phyloP scores from a whole-genome alignment of 2,329 filamentous ascomycete species.

The Penicillium sp. region DNA sequence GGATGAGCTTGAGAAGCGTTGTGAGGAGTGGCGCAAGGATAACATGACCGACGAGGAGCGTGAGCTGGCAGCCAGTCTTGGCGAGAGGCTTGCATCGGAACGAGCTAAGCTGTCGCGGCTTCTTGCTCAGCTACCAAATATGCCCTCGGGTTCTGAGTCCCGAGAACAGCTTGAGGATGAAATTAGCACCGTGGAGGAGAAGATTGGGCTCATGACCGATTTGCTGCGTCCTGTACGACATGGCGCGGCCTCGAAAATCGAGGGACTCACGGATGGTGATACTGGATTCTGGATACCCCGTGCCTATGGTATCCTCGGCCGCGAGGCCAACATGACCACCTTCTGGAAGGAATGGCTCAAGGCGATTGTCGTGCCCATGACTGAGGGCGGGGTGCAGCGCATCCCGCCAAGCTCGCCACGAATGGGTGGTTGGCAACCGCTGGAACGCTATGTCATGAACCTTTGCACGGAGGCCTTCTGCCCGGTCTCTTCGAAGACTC shows the following conservation, averaged over 20 bases:
- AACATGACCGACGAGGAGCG: slow-evolving; percentile 99
- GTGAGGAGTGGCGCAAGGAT: slow-evolving; percentile 78
- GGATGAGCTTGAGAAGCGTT: slow-evolving; percentile 66
- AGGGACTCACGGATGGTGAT: slow-evolving; percentile 89
- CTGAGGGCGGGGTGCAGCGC: slow-evolving; percentile 72
- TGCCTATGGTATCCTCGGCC: slow-evolving; percentile 85
- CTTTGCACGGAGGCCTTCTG: slow-evolving; percentile 91
- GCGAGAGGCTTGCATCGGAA: slow-evolving; percentile 79
- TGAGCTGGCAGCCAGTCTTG: slow-evolving; percentile 85
- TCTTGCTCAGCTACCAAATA: slow-evolving; percentile 72
- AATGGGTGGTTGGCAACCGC: slow-evolving; percentile 88
- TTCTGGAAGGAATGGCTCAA: slow-evolving; percentile 99
- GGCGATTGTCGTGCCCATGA: slow-evolving; percentile 93
- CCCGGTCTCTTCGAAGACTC: slow-evolving; percentile 87
- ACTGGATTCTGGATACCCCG: slow-evolving; percentile 93
- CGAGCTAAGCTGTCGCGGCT: slow-evolving; percentile 85
- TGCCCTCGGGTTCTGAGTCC: slow-evolving; percentile 72
- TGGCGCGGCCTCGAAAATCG: slow-evolving; percentile 92
- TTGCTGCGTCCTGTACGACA: slow-evolving; percentile 87
- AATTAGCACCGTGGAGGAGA: slow-evolving; percentile 93
- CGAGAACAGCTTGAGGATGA: slow-evolving; percentile 85
- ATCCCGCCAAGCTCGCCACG: slow-evolving; percentile 84
- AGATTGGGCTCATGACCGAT: slow-evolving; percentile 94
- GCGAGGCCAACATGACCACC: slow-evolving; percentile 72
- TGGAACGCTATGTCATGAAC: slow-evolving; percentile 96